Percentiles rank a stretch among this genome's conserved stretches.
phyloP scores from a whole-genome alignment of 1,139 yeast genomes.

The Suhomyces terraborum region DNA sequence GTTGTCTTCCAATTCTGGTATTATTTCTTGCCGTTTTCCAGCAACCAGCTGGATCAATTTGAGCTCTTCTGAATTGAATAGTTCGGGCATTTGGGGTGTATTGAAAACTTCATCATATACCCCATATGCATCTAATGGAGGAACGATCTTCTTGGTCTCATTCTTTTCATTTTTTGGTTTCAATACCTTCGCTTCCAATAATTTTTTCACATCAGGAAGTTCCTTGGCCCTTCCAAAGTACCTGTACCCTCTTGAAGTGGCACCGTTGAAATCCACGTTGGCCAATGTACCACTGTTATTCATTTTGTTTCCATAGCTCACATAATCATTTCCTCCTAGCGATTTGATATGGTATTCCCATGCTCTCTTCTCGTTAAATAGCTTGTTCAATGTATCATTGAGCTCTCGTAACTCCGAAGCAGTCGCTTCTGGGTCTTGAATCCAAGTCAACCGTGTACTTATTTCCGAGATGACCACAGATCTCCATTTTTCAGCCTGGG shows the following conservation, averaged over 20 bases:
- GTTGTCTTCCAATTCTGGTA: conserved; percentile 6
- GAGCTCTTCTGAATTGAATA: conserved; percentile 11
- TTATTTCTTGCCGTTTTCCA: not conserved
- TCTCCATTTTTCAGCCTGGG: conserved; percentile 80
- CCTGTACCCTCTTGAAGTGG: conserved; percentile 52
- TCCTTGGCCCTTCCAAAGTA: conserved; percentile 87
- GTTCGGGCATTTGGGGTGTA: not conserved
- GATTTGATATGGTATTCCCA: conserved; percentile 75
- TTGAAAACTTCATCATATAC: conserved; percentile 32
- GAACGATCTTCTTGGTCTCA: conserved; percentile 19
- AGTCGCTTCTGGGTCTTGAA: conserved; percentile 62
- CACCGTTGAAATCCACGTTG: conserved; percentile 17
- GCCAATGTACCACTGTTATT: conserved; percentile 28
- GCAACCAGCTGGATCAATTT: conserved; percentile 3
- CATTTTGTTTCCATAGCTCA: conserved; percentile 18
- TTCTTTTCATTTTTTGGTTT: conserved; percentile 17
- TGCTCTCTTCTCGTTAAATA: conserved; percentile 40
- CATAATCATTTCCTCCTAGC: conserved; percentile 21
- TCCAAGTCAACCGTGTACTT: conserved; percentile 57
- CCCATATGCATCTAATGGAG: conserved; percentile 48
- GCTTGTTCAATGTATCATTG: conserved; percentile 39
- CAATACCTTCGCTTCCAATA: conserved; percentile 35
- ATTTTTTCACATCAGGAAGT: conserved; percentile 68
- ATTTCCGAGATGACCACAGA: conserved; percentile 66
- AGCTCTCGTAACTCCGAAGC: conserved; percentile 69